Conservation (phyloP, 2,329 filamentous ascomycete species). For the Penicillium brevicompactum region DNA sequence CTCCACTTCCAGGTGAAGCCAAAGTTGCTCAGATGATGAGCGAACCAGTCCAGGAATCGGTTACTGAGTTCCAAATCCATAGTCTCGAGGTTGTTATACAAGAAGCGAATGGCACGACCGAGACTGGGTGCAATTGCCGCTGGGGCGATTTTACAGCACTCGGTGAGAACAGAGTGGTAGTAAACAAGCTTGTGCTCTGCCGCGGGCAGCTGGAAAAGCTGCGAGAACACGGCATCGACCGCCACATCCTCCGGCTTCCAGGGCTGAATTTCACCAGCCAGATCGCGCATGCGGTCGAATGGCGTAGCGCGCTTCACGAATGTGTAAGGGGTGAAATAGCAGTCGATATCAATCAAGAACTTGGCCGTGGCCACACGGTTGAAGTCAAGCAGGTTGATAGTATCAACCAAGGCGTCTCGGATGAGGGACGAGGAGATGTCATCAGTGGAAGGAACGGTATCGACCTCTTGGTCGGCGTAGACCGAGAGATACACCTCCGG, state of each 20-base stretch:
- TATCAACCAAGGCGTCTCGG: conserved; percentile 83
- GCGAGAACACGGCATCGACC: conserved; percentile 96
- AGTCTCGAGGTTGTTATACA: conserved; percentile 78
- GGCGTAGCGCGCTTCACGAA: conserved; percentile 93
- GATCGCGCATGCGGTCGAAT: conserved; percentile 80
- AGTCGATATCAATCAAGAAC: conserved; percentile 90
- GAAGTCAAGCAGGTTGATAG: conserved; percentile 90
- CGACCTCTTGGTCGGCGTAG: conserved; percentile 81
- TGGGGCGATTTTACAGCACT: conserved; percentile 93
- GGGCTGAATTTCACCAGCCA: conserved; percentile 66
- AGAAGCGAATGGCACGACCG: conserved; percentile 85
- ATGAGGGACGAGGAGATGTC: conserved; percentile 80
- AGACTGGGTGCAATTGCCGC: conserved; percentile 94
- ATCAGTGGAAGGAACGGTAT: conserved; percentile 78
- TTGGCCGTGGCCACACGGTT: conserved; percentile 86
- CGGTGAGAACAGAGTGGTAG: conserved; percentile 92
- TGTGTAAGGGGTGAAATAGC: conserved; percentile 85
- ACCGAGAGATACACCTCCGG: conserved; percentile 95
- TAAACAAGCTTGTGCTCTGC: conserved; percentile 95
- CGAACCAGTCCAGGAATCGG: conserved; percentile 95
- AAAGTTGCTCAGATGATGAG: conserved; percentile 97
- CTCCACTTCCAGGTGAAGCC: conserved; percentile 99
- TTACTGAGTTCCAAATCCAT: conserved; percentile 86
- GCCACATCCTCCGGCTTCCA: conserved; percentile 99
- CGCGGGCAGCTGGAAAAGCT: conserved; percentile 82